Evolutionary conservation across 495 filamentous ascomycete genomes (phyloP).

Genomic region (Penicillium psychrofluorescens): DNA sequence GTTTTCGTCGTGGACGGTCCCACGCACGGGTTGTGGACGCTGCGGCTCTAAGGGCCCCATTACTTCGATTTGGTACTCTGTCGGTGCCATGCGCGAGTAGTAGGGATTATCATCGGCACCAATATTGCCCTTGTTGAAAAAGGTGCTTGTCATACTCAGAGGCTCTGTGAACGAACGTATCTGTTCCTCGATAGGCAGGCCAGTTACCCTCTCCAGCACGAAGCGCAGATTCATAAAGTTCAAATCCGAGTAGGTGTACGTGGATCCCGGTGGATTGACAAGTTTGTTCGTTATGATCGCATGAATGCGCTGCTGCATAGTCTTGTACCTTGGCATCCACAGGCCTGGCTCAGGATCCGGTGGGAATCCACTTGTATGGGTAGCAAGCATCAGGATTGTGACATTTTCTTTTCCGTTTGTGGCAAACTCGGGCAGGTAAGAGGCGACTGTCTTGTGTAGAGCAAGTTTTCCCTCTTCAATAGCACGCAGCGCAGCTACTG

Average conservation of each 20-base stretch:
- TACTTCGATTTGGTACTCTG: slow-evolving; percentile 20
- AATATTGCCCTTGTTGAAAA: slow-evolving; percentile 21
- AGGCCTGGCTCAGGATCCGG: slow-evolving; percentile 12
- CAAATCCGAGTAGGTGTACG: slow-evolving; percentile 20
- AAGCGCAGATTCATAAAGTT: slow-evolving; percentile 21
- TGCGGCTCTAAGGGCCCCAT: slow-evolving; percentile 14
- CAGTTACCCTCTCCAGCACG: slow-evolving; percentile 15
- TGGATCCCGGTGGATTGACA: slow-evolving; percentile 13
- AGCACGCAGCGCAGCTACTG: slow-evolving; percentile 11
- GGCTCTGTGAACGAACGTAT: slow-evolving; percentile 10
- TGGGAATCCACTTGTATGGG: slow-evolving; percentile 20
- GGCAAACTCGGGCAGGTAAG: slow-evolving; percentile 18
- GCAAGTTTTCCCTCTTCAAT: slow-evolving; percentile 13
- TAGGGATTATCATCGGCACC: slow-evolving; percentile 7
- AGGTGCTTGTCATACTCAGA: slow-evolving; percentile 19
- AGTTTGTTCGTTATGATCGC: slow-evolving; percentile 15
- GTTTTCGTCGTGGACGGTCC: slow-evolving; percentile 24
- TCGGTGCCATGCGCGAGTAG: slow-evolving; percentile 17
- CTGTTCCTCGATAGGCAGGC: slow-evolving; percentile 10
- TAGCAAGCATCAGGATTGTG: slow-evolving; percentile 17
- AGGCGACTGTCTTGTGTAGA: slow-evolving; percentile 12
- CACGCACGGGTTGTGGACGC: slow-evolving; percentile 23
- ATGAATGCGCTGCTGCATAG: slow-evolving; percentile 13
- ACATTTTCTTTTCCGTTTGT: slow-evolving; percentile 19
- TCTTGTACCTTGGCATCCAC: slow-evolving; percentile 4